Base-by-base conservation (phyloP, 2,329 filamentous ascomycete genomes). In the Curvularia sp. region DNA sequence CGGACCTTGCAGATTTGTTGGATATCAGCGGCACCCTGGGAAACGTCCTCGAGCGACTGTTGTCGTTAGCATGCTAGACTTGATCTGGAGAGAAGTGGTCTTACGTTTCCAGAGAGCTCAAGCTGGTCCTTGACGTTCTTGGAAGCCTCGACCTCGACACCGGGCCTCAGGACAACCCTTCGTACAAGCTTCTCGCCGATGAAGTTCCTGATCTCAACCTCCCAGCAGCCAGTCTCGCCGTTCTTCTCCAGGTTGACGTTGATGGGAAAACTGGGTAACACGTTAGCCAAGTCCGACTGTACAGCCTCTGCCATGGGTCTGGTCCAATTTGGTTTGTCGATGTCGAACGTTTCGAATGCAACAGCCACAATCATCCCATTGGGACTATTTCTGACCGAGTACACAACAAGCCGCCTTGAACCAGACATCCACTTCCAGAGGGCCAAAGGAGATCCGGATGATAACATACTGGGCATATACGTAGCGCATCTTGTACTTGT, bases 401-500 rank as follows among this genome's bases (percentile, higher is more conserved):
- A 22, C 18, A 39, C 24, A 58, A 55, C n/a, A 58, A 58, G 22
- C 52, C 22, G 48, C n/a, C n/a, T 49, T 46, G 35, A 41, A 46
- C 35, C 7, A 49, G 6, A 53, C 15, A 8, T 42, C n/a, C n/a
- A 38, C 24, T 24, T 18, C 18, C 12, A 35, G 54, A 22, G 22
- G 8, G 24, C 20, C n/a, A 28, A 12, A 26, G 18, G 30, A 51
- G 35, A 44, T 39, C 49, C 38, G 46, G 22, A 20, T 41, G 57
- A 58, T 43, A 20, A 71, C 71, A 39, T 73, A 74, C 71, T 99
- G 95, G 81, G 95, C 95, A 83, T 99, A 99, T 84, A 99, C 95
- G 86, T 99, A 99, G 79, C 96, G 92, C 94, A 99, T 98, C 92
- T 99, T 99, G 91, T 99, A 99, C 87, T 96, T 96, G 92, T 90